phyloP scores from a whole-genome alignment of 129 eudicot species.

The Erigeron canadensis region DNA sequence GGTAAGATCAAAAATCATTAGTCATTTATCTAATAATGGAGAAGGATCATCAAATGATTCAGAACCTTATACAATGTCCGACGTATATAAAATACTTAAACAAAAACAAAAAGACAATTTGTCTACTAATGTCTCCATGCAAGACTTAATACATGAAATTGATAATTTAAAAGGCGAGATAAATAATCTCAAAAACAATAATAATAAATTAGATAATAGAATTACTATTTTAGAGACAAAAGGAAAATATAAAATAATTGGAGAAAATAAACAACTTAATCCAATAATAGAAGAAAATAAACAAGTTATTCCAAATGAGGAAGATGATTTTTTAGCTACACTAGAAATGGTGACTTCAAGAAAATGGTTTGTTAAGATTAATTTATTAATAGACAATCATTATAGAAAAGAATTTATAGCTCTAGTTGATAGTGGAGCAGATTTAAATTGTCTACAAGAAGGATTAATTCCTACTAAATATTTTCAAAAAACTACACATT shows the following conservation, averaged over 20 bases:
- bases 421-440: background rate
- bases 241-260: too few relatives aligned
- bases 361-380: background rate
- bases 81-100: background rate
- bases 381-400: background rate
- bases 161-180: background rate
- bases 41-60: background rate
- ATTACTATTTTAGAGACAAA: too few relatives aligned
- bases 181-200: too few relatives aligned
- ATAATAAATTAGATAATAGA: background rate
- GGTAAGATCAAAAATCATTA: background rate
- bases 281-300: too few relatives aligned
- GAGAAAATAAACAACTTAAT: too few relatives aligned
- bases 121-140: background rate
- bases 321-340: background rate
- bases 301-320: background rate
- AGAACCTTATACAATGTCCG: background rate
- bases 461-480: background rate
- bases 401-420: background rate
- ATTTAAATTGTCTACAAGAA: background rate
- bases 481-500: background rate
- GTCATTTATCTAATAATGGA: background rate
- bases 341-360: background rate
- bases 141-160: background rate
- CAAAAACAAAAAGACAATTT: background rate